Conservation (phyloP, 306 rosid species). For the Dryas drummondii region DNA sequence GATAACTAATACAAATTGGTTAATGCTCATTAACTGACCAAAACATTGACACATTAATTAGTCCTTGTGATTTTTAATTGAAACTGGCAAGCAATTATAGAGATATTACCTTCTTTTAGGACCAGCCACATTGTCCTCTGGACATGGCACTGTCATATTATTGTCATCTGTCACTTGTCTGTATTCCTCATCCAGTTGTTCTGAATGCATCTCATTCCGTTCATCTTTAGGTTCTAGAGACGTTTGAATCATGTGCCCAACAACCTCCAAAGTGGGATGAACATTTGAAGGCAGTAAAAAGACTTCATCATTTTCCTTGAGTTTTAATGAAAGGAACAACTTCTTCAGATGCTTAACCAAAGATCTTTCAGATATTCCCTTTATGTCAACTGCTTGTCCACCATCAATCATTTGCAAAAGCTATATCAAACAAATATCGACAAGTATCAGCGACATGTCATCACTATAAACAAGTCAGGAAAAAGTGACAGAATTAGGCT, state of each 20-base stretch:
- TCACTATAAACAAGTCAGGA: not conserved
- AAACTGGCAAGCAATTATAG: not conserved
- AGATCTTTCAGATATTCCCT: conserved; percentile 69
- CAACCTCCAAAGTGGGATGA: conserved; percentile 66
- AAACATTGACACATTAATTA: not conserved
- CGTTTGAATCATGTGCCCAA: conserved; percentile 58
- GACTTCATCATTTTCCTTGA: conserved; percentile 64
- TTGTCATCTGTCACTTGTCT: conserved; percentile 35
- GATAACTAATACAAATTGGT: not conserved
- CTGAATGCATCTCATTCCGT: conserved; percentile 39
- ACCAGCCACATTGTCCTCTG: conserved; percentile 51
- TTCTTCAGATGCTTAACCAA: conserved; percentile 64
- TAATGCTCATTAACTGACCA: not conserved
- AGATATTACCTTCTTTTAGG: conserved; percentile 52
- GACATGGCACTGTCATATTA: conserved; percentile 19
- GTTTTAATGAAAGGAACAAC: conserved; percentile 64
- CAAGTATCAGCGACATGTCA: conserved; percentile 3
- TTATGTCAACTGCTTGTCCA: conserved; percentile 94
- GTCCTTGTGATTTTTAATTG: not conserved
- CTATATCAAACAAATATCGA: conserved; percentile 37
- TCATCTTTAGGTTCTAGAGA: conserved; percentile 32
- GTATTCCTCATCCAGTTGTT: conserved; percentile 30
- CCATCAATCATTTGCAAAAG: conserved; percentile 87
- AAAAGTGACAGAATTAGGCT: not conserved
- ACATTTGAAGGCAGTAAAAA: conserved; percentile 65